phyloP scores from a whole-genome alignment of 495 filamentous ascomycete species.

The Daldinia grandis region DNA sequence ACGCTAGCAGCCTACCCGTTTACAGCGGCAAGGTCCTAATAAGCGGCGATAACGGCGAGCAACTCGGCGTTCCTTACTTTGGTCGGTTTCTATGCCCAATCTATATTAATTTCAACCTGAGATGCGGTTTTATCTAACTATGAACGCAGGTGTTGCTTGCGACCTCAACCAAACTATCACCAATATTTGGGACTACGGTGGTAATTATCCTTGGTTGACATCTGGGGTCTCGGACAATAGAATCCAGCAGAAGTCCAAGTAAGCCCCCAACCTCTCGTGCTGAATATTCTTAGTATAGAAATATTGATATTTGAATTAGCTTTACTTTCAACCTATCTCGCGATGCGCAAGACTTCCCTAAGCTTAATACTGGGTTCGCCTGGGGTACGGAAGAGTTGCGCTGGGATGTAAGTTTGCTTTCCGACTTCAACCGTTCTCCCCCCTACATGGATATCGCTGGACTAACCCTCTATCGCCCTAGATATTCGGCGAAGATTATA shows the following conservation, averaged over 20 bases:
- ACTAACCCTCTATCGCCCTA: not conserved
- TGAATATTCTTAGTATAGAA: not conserved
- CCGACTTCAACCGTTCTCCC: not conserved
- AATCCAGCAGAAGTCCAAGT: not conserved
- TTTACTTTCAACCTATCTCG: conserved; percentile 42
- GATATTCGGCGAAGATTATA: conserved; percentile 37
- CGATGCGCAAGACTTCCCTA: conserved; percentile 30
- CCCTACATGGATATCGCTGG: not conserved
- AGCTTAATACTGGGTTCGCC: conserved; percentile 28
- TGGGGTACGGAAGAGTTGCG: conserved; percentile 47
- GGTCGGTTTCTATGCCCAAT: conserved; percentile 16
- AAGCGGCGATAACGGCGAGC: conserved; percentile 45
- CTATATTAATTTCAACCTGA: too few species aligned
- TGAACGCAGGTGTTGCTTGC: not conserved
- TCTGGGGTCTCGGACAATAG: not conserved
- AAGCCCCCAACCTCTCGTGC: not conserved
- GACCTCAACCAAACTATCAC: not conserved
- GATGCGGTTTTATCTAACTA: not conserved
- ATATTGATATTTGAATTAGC: not conserved
- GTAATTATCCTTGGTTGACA: not conserved
- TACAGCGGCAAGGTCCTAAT: conserved; percentile 48
- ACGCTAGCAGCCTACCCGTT: conserved; percentile 38
- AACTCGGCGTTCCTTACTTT: conserved; percentile 46
- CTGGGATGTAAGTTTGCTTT: conserved; percentile 34
- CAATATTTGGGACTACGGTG: not conserved